Conservation (phyloP, 805 yeast genomes). For the Clavispora vitiphila region DNA sequence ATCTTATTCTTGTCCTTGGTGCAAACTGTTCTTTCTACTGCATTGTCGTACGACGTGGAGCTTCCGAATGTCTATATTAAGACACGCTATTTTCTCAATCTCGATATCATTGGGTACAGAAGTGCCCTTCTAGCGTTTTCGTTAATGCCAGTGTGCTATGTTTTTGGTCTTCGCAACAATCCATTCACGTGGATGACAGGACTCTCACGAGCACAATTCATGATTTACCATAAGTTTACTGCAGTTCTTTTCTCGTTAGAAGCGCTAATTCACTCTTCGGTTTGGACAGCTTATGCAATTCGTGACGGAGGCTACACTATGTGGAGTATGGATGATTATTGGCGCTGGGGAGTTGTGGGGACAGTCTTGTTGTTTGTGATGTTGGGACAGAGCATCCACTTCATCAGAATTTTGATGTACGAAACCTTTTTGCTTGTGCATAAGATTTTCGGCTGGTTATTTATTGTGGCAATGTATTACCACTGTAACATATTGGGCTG, state of each 20-base stretch:
- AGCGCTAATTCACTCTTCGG: conserved; percentile 13
- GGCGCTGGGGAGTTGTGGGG: conserved; percentile 16
- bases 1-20: conserved; percentile 7
- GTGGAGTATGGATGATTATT: conserved; percentile 14
- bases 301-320: conserved; percentile 9
- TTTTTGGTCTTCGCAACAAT: conserved; percentile 16
- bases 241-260: conserved; percentile 13
- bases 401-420: conserved; percentile 10
- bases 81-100: conserved; percentile 12
- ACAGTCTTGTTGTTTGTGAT: conserved; percentile 11
- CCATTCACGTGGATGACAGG: conserved; percentile 15
- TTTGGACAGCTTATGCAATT: conserved; percentile 15
- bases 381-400: conserved; percentile 12
- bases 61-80: conserved; percentile 14
- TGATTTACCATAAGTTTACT: conserved; percentile 12
- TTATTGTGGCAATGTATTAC: conserved; percentile 17
- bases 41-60: conserved; percentile 13
- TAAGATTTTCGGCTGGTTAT: conserved; percentile 14
- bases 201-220: conserved; percentile 11
- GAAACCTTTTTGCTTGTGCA: conserved; percentile 12
- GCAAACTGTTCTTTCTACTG: conserved; percentile 11
- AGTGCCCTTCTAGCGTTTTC: conserved; percentile 15
- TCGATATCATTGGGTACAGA: conserved; percentile 15
- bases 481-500: conserved; percentile 14
- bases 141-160: conserved; percentile 14